Conservation (phyloP, 768 basidiomycete species). For the Lactarius tabidus region DNA sequence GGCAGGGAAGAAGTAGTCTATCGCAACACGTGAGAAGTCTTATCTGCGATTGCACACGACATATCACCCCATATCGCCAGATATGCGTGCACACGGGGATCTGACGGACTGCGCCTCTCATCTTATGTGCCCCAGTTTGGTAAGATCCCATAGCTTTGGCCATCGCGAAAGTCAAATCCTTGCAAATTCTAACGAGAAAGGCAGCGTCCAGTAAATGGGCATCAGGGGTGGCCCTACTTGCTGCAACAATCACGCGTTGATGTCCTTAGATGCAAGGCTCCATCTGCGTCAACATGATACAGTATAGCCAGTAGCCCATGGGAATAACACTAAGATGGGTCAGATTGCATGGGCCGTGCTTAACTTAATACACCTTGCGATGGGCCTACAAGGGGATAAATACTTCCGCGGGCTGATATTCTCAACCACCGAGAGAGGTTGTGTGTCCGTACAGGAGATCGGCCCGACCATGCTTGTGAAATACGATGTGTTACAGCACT, state of each 20-base stretch:
- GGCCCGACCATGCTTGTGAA: background rate
- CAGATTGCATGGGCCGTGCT: background rate
- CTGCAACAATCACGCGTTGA: conserved; percentile 45
- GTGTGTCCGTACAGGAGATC: background rate
- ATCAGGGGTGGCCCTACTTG: background rate
- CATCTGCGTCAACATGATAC: conserved; percentile 32
- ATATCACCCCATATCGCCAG: conserved; percentile 22
- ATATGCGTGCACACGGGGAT: conserved; percentile 32
- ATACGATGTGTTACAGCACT: background rate
- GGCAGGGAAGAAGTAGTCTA: conserved; percentile 24
- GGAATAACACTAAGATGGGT: background rate
- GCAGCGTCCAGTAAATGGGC: conserved; percentile 34
- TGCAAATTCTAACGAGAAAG: conserved; percentile 36
- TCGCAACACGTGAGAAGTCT: conserved; percentile 32
- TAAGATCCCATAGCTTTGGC: conserved; percentile 41
- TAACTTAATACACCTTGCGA: background rate
- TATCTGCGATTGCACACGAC: conserved; percentile 29
- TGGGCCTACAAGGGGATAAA: background rate
- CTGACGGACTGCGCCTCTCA: conserved; percentile 40
- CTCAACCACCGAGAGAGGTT: background rate
- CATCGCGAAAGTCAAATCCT: conserved; percentile 23
- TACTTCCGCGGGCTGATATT: background rate
- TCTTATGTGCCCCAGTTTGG: conserved; percentile 52
- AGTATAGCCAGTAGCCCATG: too few species aligned
- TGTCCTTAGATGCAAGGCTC: conserved; percentile 50